Percentiles rank a stretch among this genome's conserved stretches.
Evolutionary conservation across 176 grass and related monocot species (phyloP).

Genomic region (Hyparrhenia diplandra): DNA sequence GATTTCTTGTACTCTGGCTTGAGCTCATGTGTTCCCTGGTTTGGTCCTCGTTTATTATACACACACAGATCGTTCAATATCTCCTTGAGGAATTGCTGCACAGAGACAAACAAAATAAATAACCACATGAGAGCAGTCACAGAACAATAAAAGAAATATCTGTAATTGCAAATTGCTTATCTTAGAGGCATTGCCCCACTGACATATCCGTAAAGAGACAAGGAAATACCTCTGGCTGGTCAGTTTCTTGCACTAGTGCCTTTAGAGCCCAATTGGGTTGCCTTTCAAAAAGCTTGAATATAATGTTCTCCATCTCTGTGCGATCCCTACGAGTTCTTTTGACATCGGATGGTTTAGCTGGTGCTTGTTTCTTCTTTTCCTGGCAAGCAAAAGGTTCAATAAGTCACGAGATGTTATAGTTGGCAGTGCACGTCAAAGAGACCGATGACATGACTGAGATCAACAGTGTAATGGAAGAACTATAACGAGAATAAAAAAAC

Average conservation of each 20-base stretch:
- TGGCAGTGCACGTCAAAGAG: background rate
- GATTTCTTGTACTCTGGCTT: slow-evolving; percentile 92
- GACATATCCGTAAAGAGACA: background rate
- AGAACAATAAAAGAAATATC: background rate
- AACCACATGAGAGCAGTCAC: background rate
- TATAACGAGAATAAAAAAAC: background rate
- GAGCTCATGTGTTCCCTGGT: slow-evolving; percentile 89
- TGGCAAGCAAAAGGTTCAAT: slow-evolving; percentile 29
- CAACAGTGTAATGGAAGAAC: background rate
- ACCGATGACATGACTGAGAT: background rate
- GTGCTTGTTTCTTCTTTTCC: slow-evolving; percentile 73
- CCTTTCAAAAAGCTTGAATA: slow-evolving; percentile 91
- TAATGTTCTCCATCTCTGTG: slow-evolving; percentile 82
- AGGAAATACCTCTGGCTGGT: slow-evolving; percentile 83
- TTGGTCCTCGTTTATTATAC: slow-evolving; percentile 91
- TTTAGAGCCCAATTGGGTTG: slow-evolving; percentile 94
- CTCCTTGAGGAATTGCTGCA: slow-evolving; percentile 97
- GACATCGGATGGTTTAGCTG: slow-evolving; percentile 72
- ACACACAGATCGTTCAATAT: slow-evolving; percentile 80
- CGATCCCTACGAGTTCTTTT: slow-evolving; percentile 88
- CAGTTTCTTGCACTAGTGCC: slow-evolving; percentile 84
- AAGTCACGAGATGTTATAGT: background rate
- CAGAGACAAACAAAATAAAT: background rate
- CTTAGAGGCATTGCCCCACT: background rate
- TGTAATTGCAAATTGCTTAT: background rate